Base-by-base conservation (phyloP, 768 basidiomycete genomes). In the Calocera viscosa region DNA sequence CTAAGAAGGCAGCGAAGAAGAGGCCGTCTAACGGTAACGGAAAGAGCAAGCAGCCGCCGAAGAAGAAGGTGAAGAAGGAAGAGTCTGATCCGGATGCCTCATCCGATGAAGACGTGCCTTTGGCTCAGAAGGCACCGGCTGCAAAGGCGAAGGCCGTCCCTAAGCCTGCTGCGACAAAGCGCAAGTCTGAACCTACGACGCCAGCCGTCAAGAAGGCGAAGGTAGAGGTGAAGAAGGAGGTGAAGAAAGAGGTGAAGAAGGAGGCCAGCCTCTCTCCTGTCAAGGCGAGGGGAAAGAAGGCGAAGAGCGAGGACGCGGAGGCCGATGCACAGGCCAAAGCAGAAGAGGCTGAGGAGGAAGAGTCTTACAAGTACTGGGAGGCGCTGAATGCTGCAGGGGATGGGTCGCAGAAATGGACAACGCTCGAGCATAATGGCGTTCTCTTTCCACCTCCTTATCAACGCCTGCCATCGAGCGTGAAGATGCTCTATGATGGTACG, bases 361-460 rank as follows among this genome's bases (percentile, higher is more conserved):
- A 84, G 67, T 82, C 86, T 63, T 92, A 84, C 76, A 83, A 84
- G 69, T 94, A 91, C 91, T 96, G 94, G 95, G 89, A 93, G 72
- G 76, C 80, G 68, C 78, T 83, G 71, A 73, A 77, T 28, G 71
- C 73, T 60, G 83, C 89, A 67, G 85, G 84, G 65, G 91, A 93
- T 73, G 90, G 85, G 12, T 81, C 85, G 40, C 79, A 85, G 67
- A 96, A 97, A 76, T 99, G 96, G 96, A 83, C 84, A 69, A 96
- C 92, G n/a, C 82, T 99, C 64, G 88, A 92, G 73, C 96, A 99
- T 77, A 86, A 83, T 70, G 96, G 94, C 64, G 94, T 99, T 40
- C 82, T 94, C 69, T 99, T 99, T 78, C 96, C 96, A 69, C 92
- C 92, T 63, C 88, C 94, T 1, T 99, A 99, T 75, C 87, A 91